Evolutionary conservation across 805 yeast genomes (phyloP).

Genomic region (Clavispora phyllophila): DNA sequence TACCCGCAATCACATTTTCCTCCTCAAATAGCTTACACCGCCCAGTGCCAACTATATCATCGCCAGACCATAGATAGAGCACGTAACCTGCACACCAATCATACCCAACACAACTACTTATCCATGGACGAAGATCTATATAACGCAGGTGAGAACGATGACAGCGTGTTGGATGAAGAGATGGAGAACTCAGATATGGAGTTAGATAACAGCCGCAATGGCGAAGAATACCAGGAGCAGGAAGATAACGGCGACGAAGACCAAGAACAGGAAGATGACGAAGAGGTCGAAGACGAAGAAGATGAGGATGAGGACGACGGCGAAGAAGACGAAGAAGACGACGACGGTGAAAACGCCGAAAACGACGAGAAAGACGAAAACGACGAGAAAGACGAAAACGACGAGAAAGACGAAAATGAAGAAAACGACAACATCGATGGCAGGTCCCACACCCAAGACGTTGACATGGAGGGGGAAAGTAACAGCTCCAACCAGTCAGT

Average conservation of each 20-base stretch:
- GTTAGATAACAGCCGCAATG: conserved; percentile 4
- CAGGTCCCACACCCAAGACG: conserved; percentile 20
- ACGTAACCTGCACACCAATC: background rate
- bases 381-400: conserved; percentile 16
- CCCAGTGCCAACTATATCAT: too few species aligned
- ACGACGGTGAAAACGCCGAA: conserved; percentile 8
- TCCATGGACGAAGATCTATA: conserved; percentile 19
- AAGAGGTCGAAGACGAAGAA: conserved; percentile 16
- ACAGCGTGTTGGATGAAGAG: conserved; percentile 11
- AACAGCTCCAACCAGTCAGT: conserved; percentile 12
- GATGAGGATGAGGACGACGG: conserved; percentile 8
- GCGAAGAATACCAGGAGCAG: background rate
- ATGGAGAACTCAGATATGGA: conserved; percentile 14
- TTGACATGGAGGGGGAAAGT: conserved; percentile 24
- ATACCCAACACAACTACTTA: conserved; percentile 4
- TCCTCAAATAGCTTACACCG: too few species aligned
- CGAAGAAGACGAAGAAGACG: conserved; percentile 13
- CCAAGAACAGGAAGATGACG: conserved; percentile 20
- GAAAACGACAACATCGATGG: conserved; percentile 20
- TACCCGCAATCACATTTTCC: too few species aligned
- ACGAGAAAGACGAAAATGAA: conserved; percentile 19
- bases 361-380: conserved; percentile 12
- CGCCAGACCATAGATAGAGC: too few species aligned
- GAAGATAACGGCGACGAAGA: conserved; percentile 17
- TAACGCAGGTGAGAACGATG: conserved; percentile 16